phyloP scores from a whole-genome alignment of 768 basidiomycete genomes.

The Amanita polypyramis region DNA sequence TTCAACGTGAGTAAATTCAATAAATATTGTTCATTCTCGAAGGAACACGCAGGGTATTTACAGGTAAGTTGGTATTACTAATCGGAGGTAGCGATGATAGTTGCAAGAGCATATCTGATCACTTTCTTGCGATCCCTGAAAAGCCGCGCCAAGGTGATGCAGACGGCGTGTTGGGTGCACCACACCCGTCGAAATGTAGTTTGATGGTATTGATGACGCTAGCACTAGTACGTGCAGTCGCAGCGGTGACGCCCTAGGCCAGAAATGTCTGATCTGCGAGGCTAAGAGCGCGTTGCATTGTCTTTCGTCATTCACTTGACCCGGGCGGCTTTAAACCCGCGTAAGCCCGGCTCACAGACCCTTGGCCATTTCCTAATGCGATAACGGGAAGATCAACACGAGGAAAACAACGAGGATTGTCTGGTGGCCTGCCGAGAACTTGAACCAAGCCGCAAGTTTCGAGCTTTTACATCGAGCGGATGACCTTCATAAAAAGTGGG shows the following conservation, averaged over 20 bases:
- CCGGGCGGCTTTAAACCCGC: slow-evolving; percentile 6
- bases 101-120: slow-evolving; percentile 1
- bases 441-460: background rate
- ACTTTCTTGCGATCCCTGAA: background rate
- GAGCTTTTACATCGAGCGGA: slow-evolving; percentile 5
- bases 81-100: slow-evolving; percentile 1
- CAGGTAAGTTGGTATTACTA: background rate
- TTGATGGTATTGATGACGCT: background rate
- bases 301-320: slow-evolving; percentile 5
- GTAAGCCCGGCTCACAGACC: slow-evolving; percentile 3
- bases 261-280: slow-evolving; percentile 6
- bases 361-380: slow-evolving; percentile 8
- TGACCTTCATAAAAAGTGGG: slow-evolving; percentile 2
- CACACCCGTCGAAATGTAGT: too few species aligned
- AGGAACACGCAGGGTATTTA: background rate
- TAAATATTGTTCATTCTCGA: background rate
- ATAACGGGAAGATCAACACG: slow-evolving; percentile 25
- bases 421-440: slow-evolving; percentile 3
- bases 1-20: background rate
- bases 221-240: background rate
- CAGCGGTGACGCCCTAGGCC: background rate
- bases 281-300: background rate
- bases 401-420: slow-evolving; percentile 28
- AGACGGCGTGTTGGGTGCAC: background rate
- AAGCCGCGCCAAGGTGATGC: background rate